Conservation (phyloP, 805 yeast genomes). For the Kurtzmaniella cleridarum region DNA sequence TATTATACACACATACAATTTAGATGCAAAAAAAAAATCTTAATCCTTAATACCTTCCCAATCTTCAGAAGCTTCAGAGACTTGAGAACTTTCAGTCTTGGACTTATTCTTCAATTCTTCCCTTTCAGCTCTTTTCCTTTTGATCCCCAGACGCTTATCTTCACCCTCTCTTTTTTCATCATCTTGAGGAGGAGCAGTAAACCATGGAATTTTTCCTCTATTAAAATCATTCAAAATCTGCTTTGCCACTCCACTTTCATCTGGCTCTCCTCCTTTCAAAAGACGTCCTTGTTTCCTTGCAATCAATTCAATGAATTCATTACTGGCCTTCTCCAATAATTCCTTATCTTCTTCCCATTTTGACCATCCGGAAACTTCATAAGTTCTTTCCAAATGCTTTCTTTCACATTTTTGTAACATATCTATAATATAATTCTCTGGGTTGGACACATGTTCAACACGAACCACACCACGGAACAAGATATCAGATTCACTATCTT, state of each 20-base stretch:
- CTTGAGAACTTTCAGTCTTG: constrained; percentile 12
- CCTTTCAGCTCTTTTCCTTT: constrained; percentile 49
- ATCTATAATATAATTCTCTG: constrained; percentile 93
- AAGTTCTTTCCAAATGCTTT: constrained; percentile 90
- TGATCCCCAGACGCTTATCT: constrained; percentile 49
- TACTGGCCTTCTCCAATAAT: constrained; percentile 39
- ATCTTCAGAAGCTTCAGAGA: constrained; percentile 9
- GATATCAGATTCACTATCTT: constrained; percentile 87
- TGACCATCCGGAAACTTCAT: constrained; percentile 88
- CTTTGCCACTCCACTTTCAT: constrained; percentile 88
- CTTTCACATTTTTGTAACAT: constrained; percentile 78
- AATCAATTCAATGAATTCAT: constrained; percentile 79
- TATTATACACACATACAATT: no score
- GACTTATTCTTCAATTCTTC: constrained; percentile 26
- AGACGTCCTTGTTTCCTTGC: constrained; percentile 93
- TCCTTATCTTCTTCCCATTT: constrained; percentile 41
- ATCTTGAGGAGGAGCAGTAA: constrained; percentile 85
- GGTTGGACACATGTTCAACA: constrained; percentile 94
- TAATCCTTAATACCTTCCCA: constrained; percentile 25
- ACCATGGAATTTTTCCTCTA: constrained; percentile 98
- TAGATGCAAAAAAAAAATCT: background rate
- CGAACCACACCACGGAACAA: constrained; percentile 95
- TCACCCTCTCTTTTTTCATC: constrained; percentile 53
- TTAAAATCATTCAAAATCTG: constrained; percentile 89
- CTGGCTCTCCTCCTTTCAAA: constrained; percentile 97